phyloP scores from a whole-genome alignment of 257 asterid species.

The Fraxinus anomala region DNA sequence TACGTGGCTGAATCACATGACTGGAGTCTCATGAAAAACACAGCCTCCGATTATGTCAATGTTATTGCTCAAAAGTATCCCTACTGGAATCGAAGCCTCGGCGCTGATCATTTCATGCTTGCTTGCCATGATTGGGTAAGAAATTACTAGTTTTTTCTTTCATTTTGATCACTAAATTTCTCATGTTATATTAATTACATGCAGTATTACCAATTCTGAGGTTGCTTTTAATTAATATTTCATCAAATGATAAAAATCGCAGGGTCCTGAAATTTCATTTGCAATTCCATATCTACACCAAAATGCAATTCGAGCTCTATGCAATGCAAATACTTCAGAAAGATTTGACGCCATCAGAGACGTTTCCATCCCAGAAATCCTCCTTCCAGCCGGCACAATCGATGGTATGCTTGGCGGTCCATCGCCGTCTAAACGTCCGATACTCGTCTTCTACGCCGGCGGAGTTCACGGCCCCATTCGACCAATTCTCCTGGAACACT shows the following conservation, averaged over 20 bases:
- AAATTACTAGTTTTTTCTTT: neutral
- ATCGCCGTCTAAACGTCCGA: conserved; percentile 63
- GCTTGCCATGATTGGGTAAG: conserved; percentile 97
- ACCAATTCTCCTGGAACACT: conserved; percentile 66
- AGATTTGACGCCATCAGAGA: conserved; percentile 70
- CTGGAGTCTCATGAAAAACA: conserved; percentile 47
- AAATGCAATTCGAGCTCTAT: conserved; percentile 74
- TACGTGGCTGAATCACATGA: conserved; percentile 46
- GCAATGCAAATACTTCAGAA: conserved; percentile 83
- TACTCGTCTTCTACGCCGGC: conserved; percentile 75
- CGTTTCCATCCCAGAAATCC: conserved; percentile 80
- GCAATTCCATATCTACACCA: conserved; percentile 59
- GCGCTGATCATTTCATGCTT: conserved; percentile 85
- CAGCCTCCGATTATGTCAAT: conserved; percentile 35
- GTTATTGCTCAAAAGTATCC: conserved; percentile 40
- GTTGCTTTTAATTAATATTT: neutral
- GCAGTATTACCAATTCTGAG: neutral
- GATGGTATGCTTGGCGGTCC: conserved; percentile 75
- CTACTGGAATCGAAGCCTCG: conserved; percentile 82
- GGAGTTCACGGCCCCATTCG: conserved; percentile 86
- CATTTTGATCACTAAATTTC: too few species aligned
- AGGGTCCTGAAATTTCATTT: conserved; percentile 82
- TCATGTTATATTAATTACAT: too few species aligned
- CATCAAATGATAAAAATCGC: neutral
- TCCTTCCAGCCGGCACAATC: conserved; percentile 62